Evolutionary conservation across 805 yeast species (phyloP).

Genomic region (Saccharomycopsis fodiens): DNA sequence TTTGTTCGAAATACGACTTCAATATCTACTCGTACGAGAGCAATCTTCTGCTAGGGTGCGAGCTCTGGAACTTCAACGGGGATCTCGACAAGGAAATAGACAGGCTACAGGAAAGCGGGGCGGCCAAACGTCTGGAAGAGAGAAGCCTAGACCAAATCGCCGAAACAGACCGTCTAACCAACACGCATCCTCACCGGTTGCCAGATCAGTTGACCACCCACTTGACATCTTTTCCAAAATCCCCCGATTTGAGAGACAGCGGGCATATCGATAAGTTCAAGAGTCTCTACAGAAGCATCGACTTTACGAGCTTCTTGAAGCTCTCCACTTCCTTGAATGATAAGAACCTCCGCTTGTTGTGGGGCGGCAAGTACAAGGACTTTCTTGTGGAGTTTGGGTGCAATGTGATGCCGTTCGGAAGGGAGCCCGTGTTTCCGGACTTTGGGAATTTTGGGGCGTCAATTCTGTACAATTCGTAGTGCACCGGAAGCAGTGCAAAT

Average conservation of each 20-base stretch:
- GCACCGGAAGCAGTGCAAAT: too few species aligned
- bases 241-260: neutral
- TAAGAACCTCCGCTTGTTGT: constrained; percentile 52
- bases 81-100: constrained; percentile 19
- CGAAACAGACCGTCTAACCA: too few species aligned
- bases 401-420: constrained; percentile 2
- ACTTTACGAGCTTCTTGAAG: constrained; percentile 66
- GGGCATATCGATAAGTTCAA: constrained; percentile 17
- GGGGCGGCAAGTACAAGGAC: constrained; percentile 86
- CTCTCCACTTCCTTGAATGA: constrained; percentile 63
- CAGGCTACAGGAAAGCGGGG: constrained; percentile 21
- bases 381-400: constrained; percentile 41
- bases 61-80: constrained; percentile 45
- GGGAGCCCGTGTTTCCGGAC: constrained; percentile 12
- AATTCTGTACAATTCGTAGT: constrained; percentile 12
- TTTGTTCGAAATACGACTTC: constrained; percentile 81
- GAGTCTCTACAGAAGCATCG: constrained; percentile 11
- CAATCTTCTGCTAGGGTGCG: constrained; percentile 79
- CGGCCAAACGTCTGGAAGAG: constrained; percentile 28
- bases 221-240: too few species aligned
- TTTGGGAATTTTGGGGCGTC: constrained; percentile 11
- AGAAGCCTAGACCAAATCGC: constrained; percentile 32
- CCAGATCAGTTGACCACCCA: constrained; percentile 25
- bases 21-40: constrained; percentile 87
- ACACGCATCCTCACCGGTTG: constrained; percentile 48